These are phyloP conservation scores for Mycena albidolilacea DNA, from an alignment of 768 basidiomycete genomes.

Conservation along the genomic window DNA sequence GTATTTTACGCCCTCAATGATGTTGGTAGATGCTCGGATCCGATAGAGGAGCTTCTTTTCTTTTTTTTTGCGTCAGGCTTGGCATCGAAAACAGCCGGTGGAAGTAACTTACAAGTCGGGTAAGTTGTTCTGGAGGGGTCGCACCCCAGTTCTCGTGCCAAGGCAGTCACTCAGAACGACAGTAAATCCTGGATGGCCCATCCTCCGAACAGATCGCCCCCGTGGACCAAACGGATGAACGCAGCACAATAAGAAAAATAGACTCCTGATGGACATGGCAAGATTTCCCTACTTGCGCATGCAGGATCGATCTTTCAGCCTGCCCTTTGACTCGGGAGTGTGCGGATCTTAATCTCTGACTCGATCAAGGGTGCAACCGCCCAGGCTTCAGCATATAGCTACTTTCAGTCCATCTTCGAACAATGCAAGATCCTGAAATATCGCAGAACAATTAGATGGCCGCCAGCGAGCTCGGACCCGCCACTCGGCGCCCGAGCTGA, in stretches of 20 bases:
- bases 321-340: background rate
- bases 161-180: background rate
- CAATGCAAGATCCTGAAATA: slow-evolving; percentile 30
- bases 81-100: background rate
- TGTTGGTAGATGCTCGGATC: slow-evolving; percentile 13
- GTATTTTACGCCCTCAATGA: slow-evolving; percentile 3
- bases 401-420: slow-evolving; percentile 2
- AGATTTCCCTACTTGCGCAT: background rate
- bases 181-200: background rate
- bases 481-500: too few species aligned
- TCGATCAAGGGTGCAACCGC: background rate
- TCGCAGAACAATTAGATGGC: background rate
- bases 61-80: background rate
- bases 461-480: background rate
- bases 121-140: too few species aligned
- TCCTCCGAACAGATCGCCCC: background rate
- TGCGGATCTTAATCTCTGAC: background rate
- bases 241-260: slow-evolving; percentile 23
- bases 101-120: background rate
- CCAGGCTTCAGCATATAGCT: background rate
- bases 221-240: background rate
- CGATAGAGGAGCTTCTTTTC: background rate
- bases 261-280: background rate
- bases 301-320: too few species aligned
- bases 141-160: background rate